These are phyloP conservation scores for Aspergillus nidulans DNA, from an alignment of 495 filamentous ascomycete genomes.

Conservation along the genomic window DNA sequence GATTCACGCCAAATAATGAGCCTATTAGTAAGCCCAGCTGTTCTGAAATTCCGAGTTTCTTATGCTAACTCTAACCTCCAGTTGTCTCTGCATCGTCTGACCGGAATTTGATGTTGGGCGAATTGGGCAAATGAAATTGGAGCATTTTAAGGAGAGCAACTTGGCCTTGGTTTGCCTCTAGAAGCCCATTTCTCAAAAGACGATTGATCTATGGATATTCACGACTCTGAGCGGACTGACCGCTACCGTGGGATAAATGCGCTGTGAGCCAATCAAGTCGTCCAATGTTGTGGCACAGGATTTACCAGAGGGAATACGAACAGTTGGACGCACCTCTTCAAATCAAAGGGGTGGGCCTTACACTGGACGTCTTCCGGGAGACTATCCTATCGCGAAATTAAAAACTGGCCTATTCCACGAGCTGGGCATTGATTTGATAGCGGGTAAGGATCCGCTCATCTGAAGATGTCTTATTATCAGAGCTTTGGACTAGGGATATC, in stretches of 20 bases:
- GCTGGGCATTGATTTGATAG: not conserved
- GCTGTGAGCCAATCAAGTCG: not conserved
- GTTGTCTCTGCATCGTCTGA: constrained; percentile 86
- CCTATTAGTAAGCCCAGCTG: constrained; percentile 72
- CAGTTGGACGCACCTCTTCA: too few species aligned
- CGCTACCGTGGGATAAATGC: not conserved
- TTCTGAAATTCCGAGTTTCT: not conserved
- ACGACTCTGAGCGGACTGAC: not conserved
- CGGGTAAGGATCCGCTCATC: not conserved
- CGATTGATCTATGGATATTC: not conserved
- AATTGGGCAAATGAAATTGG: constrained; percentile 55
- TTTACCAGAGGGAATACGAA: not conserved
- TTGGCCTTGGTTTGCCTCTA: not conserved
- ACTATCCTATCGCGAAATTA: not conserved
- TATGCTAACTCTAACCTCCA: constrained; percentile 28
- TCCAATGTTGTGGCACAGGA: not conserved
- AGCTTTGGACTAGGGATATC: not conserved
- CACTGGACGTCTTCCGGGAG: too few species aligned
- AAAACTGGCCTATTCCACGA: not conserved
- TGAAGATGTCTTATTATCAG: not conserved
- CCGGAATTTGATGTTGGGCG: constrained; percentile 70
- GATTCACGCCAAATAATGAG: constrained; percentile 78
- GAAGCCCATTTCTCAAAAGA: not conserved
- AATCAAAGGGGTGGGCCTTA: too few species aligned
- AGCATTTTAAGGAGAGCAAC: not conserved